Evolutionary conservation across 1,139 yeast genomes (phyloP), one percentile per base, ranked within the genome.

Genomic region (Pichiaceae sp.): DNA sequence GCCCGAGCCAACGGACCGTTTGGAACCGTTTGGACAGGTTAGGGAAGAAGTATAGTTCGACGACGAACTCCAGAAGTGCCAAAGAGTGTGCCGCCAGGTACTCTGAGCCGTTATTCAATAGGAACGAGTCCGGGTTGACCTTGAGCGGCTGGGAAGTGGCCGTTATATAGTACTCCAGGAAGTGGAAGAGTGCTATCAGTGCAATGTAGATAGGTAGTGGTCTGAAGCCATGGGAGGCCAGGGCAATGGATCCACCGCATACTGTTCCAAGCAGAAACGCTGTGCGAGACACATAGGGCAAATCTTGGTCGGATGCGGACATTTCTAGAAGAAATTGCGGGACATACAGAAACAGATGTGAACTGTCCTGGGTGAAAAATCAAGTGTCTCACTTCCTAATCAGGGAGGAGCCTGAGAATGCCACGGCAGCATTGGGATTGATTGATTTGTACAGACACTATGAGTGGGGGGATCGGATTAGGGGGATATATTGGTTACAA

Each of bases 141-240:
- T 78, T 76, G 3, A 66, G 56, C 14, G 77, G 68, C 53, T 89
- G 89, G 61, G 68, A 86, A 33, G 65, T 58, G 1, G 94, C 86
- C 0, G 98, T 91, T 36, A 75, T 70, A 50, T 72, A 71, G 56
- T 80, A 91, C 59, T 91, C 98, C 24, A 86, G 56, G 49, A 83
- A 70, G 56, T 91, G 97, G 62, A 91, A 91, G 0, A 68, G 18
- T 2, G 79, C 59, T 17, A 84, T 57, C 4, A 70, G 59, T 17
- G 69, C 54, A 17, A 81, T 45, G 54, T 81, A 87, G 2, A 73
- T 20, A 6, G 73, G 63, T 14, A 68, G 51, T 9, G 60, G 54
- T 32, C 51, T 59, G 41, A 71, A 60, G 6, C 50, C 52, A 12
- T 52, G 41, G 7, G 57, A 55, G n/a, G 60, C 23, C 1, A 53